Conservation (phyloP, 352 stramenopile species). For the Globisporangium alternatum region DNA sequence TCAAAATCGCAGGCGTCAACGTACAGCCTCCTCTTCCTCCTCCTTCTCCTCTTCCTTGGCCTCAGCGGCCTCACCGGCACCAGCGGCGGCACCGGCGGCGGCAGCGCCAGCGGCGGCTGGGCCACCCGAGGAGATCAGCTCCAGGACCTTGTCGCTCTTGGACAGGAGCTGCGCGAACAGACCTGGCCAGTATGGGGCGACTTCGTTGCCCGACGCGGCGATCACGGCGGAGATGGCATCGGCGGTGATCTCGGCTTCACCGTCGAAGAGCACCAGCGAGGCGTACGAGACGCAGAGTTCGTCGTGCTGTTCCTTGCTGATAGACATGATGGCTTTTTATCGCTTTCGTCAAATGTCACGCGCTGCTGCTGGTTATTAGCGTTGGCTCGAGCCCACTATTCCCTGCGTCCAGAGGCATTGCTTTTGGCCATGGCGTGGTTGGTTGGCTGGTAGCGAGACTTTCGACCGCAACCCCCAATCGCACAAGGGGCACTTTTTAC, state of each 20-base stretch:
- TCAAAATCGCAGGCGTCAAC: slow-evolving; percentile 19
- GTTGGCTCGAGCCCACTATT: slow-evolving; percentile 5
- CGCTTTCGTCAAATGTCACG: slow-evolving; percentile 46
- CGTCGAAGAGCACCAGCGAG: slow-evolving; percentile 83
- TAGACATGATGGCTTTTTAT: slow-evolving; percentile 63
- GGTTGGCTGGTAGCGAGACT: slow-evolving; percentile 19
- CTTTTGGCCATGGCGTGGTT: background rate
- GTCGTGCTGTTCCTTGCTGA: slow-evolving; percentile 86
- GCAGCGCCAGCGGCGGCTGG: slow-evolving; percentile 32
- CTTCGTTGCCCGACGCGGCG: slow-evolving; percentile 77
- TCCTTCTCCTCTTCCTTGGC: slow-evolving; percentile 47
- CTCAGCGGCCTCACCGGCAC: slow-evolving; percentile 28
- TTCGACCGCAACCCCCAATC: background rate
- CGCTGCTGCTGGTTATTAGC: slow-evolving; percentile 16
- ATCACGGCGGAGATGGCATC: slow-evolving; percentile 65
- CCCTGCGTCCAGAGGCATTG: slow-evolving; percentile 2
- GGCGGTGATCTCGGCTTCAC: slow-evolving; percentile 78
- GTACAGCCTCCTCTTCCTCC: slow-evolving; percentile 66
- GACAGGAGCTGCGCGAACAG: slow-evolving; percentile 69
- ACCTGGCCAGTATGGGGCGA: slow-evolving; percentile 82
- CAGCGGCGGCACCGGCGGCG: slow-evolving; percentile 37
- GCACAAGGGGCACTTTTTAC: slow-evolving; percentile 8
- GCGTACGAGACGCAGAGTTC: slow-evolving; percentile 84
- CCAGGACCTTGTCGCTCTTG: slow-evolving; percentile 78
- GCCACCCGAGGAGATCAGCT: slow-evolving; percentile 76